phyloP scores from a whole-genome alignment of 2,329 filamentous ascomycete genomes.

The Escovopsis sp. region DNA sequence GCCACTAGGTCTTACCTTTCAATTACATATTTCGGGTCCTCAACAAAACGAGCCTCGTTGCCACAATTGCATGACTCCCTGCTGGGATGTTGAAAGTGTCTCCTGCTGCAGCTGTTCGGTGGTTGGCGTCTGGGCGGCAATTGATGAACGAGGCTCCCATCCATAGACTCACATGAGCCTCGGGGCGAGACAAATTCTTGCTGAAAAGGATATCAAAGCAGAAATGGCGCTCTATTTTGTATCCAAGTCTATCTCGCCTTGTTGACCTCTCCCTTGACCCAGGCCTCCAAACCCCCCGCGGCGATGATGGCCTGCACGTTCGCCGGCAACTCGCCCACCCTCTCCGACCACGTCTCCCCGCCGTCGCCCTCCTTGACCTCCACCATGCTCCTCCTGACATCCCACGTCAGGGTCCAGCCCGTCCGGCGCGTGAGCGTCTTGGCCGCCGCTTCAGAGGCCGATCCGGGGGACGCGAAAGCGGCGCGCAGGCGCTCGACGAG shows the following conservation, averaged over 20 bases:
- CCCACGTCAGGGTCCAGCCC: slow-evolving; percentile 33
- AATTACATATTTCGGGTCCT: no score
- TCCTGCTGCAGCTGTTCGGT: no score
- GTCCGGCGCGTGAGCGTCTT: slow-evolving; percentile 56
- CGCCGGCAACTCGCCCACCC: slow-evolving; percentile 11
- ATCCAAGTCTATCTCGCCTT: slow-evolving; percentile 22
- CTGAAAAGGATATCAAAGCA: no score
- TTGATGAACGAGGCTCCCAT: no score
- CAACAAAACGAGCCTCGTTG: no score
- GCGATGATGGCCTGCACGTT: slow-evolving; percentile 15
- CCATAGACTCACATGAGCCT: no score
- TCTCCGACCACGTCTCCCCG: slow-evolving; percentile 11
- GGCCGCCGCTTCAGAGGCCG: slow-evolving; percentile 16
- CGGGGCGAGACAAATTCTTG: no score
- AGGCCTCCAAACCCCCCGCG: slow-evolving; percentile 9
- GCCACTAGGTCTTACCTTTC: no score
- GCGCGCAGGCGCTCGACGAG: slow-evolving; percentile 52
- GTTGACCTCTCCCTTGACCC: slow-evolving; percentile 14
- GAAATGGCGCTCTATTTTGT: no score
- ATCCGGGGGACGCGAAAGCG: slow-evolving; percentile 28
- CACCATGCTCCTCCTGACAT: slow-evolving; percentile 7
- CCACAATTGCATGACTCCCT: no score
- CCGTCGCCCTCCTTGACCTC: slow-evolving; percentile 9
- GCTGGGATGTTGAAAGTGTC: no score
- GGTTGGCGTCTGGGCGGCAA: no score